Base-by-base conservation (phyloP, 768 basidiomycete genomes). In the Kwoniella sp. region DNA sequence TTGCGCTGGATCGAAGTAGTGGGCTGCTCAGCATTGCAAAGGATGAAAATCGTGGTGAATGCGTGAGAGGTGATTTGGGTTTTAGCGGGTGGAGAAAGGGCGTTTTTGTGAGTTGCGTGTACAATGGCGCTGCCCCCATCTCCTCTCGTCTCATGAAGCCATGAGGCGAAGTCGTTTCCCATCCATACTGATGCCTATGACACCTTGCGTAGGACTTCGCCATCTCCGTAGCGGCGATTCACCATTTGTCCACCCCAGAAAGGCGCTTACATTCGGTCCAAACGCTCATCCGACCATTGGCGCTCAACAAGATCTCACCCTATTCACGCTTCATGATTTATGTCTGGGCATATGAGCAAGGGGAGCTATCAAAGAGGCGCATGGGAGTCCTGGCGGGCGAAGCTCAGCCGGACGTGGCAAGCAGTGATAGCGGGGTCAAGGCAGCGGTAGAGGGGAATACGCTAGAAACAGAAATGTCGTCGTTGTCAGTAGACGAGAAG, bases 291-390 rank as follows among this genome's bases (percentile, higher is more conserved):
- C 71, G 69, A 0, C 69, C 76, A 0, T 56, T 73, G 2, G 70
- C 65, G 41, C 65, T 70, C 22, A 26, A 55, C 29, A 20, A 60
- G 56, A 25, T 45, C 25, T 58, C 61, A 20, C 69, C 66, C 4
- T 72, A 70, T 61, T 55, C 93, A 9, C 88, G 92, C 11, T 82
- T 92, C 45, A 82, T 99, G 60, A 89, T 98, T 67, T 96, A 96
- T 71, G 96, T 98, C 34, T 99, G 96, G 96, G 93, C 95, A 0
- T 86, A 90, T 65, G 93, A 97, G 73, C 96, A 99, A 82, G 92
- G 95, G 63, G 85, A 86, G 29, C 81, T 87, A 7, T 93, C 92
- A 1, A 93, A 90, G 76, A 86, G 93, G 34, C 82, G 79, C 64
- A 87, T 95, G 34, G 82, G 83, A 4, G 58, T 82, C 8, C 75